A percentile compares a stretch with the other conserved stretches of the same genome.
Evolutionary conservation across 192 early-diverging fungal species (phyloP).

Genomic region (Glomus cerebriforme): DNA sequence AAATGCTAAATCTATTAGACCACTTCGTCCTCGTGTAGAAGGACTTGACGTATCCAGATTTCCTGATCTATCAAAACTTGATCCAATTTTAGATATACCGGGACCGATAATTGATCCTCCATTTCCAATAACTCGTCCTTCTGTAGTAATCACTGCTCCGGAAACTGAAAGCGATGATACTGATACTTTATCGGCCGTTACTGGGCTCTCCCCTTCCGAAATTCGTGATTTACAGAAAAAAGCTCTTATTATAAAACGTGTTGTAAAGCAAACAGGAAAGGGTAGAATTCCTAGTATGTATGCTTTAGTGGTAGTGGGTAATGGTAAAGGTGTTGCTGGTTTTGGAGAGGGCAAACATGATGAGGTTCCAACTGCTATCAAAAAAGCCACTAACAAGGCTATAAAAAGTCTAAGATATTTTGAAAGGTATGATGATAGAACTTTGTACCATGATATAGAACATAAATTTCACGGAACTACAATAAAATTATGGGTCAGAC

Average conservation of each 20-base stretch:
- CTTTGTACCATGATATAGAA: constrained; percentile 83
- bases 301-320: constrained; percentile 93
- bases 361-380: constrained; percentile 76
- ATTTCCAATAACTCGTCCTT: constrained; percentile 4
- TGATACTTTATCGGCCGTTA: constrained; percentile 11
- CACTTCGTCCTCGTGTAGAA: background rate
- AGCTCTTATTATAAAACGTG: constrained; percentile 71
- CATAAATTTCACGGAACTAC: constrained; percentile 89
- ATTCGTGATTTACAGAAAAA: constrained; percentile 66
- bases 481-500: constrained; percentile 76
- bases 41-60: background rate
- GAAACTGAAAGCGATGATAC: constrained; percentile 24
- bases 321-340: constrained; percentile 87
- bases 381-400: constrained; percentile 85
- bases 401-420: constrained; percentile 85
- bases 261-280: constrained; percentile 76
- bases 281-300: constrained; percentile 84
- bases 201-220: constrained; percentile 54
- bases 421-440: constrained; percentile 91
- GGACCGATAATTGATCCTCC: background rate
- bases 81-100: constrained; percentile 19
- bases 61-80: constrained; percentile 15
- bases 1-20: background rate
- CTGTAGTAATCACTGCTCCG: background rate
- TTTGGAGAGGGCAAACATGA: constrained; percentile 89